Evolutionary conservation across 805 yeast species (phyloP), one percentile per base, ranked within the genome.

Genomic region (Sugiyamaella floridensis): DNA sequence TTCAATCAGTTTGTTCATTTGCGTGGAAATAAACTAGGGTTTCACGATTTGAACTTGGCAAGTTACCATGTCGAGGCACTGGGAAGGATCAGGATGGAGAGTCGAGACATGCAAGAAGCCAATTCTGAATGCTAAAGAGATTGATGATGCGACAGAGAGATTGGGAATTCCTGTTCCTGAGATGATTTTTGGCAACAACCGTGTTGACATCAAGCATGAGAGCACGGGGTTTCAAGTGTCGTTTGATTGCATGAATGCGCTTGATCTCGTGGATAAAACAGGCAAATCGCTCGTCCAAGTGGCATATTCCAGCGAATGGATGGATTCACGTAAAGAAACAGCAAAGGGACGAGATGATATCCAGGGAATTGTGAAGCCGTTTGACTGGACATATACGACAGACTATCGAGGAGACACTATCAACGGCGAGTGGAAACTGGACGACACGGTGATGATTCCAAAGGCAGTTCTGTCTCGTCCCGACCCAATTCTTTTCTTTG

Each of bases 341-440:
- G 53, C 68, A 66, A 57, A 66, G 58, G 55, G 69, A 58, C 55
- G 73, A 22, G 73, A 76, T 64, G 67, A 76, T 63, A 76, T 82
- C 51, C 67, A 75, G 63, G 79, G 85, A 45, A 79, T 85, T 37
- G 80, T 84, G 48, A 85, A 85, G 60, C 93, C 96, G 1, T 93
- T 81, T 65, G 99, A 93, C 71, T 93, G 99, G 99, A 92, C 99
- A 0, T 93, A 93, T 66, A 79, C 96, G 0, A 82, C 96, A 0
- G 68, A 74, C 46, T 93, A 92, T 66, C 76, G 73, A 55, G 99
- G 98, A 0, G 54, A 54, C 29, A 76, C 83, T 0, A 51, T 73
- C 4, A 48, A 61, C 60, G 50, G 48, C 42, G 68, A 66, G 40
- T 49, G 52, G 52, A 7, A 22, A 9, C 2, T 4, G 4, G 65